These are phyloP conservation scores for Fusarium hostae DNA, from an alignment of 2,329 filamentous ascomycete genomes.

Conservation along the genomic window DNA sequence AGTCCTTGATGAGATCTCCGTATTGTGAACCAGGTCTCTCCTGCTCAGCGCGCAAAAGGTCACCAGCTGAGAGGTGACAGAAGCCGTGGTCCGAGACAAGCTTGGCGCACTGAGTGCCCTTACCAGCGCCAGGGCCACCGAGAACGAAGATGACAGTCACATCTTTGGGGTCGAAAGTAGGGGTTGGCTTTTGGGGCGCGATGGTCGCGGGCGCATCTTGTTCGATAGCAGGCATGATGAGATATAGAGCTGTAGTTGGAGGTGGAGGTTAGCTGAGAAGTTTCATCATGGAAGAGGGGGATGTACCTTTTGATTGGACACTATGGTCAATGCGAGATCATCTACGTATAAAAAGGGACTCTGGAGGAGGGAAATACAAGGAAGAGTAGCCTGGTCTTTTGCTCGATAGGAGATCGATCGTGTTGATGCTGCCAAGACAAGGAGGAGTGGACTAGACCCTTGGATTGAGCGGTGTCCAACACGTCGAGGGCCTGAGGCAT, in stretches of 20 bases:
- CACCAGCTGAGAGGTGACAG: constrained; percentile 91
- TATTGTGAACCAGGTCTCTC: constrained; percentile 87
- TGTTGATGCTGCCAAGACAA: constrained; percentile 24
- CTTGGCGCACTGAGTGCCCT: constrained; percentile 93
- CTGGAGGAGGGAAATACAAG: neutral
- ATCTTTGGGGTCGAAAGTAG: constrained; percentile 78
- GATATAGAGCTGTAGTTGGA: neutral
- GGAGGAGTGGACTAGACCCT: constrained; percentile 16
- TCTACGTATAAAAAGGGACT: neutral
- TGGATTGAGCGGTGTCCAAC: constrained; percentile 23
- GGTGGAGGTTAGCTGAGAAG: constrained; percentile 7
- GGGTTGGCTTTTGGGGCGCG: constrained; percentile 62
- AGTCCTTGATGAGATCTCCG: constrained; percentile 89
- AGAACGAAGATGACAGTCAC: constrained; percentile 98
- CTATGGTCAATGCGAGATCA: constrained; percentile 10
- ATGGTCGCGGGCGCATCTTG: constrained; percentile 30
- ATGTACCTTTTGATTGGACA: constrained; percentile 13
- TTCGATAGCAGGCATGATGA: constrained; percentile 31
- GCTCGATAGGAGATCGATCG: neutral
- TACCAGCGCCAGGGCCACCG: constrained; percentile 93
- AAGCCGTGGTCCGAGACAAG: constrained; percentile 91
- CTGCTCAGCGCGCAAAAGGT: constrained; percentile 94
- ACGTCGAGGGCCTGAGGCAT: constrained; percentile 19
- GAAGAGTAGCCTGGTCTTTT: neutral
- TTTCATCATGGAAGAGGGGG: constrained; percentile 20